A percentile compares a stretch with the other conserved stretches of the same genome.
Evolutionary conservation across 2,329 filamentous ascomycete genomes (phyloP).

Genomic region (Pyricularia sp.): DNA sequence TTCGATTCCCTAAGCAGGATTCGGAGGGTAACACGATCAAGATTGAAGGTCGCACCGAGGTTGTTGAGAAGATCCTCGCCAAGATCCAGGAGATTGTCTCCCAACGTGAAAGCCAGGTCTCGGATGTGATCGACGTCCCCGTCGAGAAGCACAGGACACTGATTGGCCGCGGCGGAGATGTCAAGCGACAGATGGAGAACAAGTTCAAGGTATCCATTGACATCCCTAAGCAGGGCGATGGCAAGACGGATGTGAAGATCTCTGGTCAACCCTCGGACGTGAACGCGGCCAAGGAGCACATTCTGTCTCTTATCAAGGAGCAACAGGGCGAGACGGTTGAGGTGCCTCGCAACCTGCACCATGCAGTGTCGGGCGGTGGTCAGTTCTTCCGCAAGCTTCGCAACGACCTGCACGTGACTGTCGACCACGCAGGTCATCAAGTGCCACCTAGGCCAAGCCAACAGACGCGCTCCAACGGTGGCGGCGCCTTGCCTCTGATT

Average conservation of each 20-base stretch:
- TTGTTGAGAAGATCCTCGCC: conserved; percentile 83
- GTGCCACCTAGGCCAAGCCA: conserved; percentile 60
- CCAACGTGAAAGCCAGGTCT: conserved; percentile 77
- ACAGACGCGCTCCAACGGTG: conserved; percentile 49
- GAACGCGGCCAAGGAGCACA: conserved; percentile 78
- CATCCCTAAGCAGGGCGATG: conserved; percentile 81
- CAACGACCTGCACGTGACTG: conserved; percentile 77
- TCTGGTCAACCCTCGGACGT: conserved; percentile 71
- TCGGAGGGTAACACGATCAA: conserved; percentile 75
- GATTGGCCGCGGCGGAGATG: conserved; percentile 86
- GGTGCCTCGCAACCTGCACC: conserved; percentile 75
- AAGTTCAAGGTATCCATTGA: conserved; percentile 83
- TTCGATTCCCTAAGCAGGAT: conserved; percentile 90
- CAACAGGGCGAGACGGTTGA: conserved; percentile 82
- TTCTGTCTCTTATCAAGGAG: conserved; percentile 68
- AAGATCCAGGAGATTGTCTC: conserved; percentile 73
- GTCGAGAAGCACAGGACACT: conserved; percentile 83
- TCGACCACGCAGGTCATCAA: conserved; percentile 80
- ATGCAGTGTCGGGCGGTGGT: conserved; percentile 77
- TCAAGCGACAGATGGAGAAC: conserved; percentile 74
- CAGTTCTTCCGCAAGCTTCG: conserved; percentile 87
- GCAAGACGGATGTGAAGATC: conserved; percentile 78
- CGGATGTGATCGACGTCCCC: conserved; percentile 70
- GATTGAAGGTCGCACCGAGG: conserved; percentile 71
- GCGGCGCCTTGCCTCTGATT: conserved; percentile 71